Conservation (phyloP, 805 yeast genomes). For the Helenozyma baotianmanensis region DNA sequence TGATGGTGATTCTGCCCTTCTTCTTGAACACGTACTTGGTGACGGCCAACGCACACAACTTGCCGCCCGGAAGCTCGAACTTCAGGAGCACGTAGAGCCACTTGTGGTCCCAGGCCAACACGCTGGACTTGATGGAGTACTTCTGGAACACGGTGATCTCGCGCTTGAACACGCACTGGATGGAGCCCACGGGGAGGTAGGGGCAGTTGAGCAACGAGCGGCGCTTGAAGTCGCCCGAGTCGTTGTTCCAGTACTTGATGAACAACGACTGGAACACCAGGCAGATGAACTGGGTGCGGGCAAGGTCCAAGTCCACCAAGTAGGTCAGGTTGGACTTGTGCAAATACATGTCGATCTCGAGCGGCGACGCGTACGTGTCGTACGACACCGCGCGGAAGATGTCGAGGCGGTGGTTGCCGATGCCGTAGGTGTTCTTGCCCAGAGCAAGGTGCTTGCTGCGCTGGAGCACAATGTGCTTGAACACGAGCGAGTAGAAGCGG, state of each 20-base stretch:
- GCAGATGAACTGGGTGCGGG: slow-evolving; percentile 61
- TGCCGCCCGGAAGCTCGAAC: slow-evolving; percentile 34
- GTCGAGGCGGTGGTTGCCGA: slow-evolving; percentile 19
- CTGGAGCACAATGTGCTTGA: slow-evolving; percentile 39
- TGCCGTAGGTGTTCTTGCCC: slow-evolving; percentile 32
- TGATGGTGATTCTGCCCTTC: slow-evolving; percentile 67
- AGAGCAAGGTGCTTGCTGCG: slow-evolving; percentile 15
- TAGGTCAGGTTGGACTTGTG: slow-evolving; percentile 90
- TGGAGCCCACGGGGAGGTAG: slow-evolving; percentile 74
- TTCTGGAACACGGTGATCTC: slow-evolving; percentile 67
- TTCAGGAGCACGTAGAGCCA: slow-evolving; percentile 73
- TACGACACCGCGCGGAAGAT: slow-evolving; percentile 43
- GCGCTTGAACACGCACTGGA: slow-evolving; percentile 59
- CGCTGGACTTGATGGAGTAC: slow-evolving; percentile 52
- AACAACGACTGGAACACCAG: slow-evolving; percentile 55
- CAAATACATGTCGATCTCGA: slow-evolving; percentile 81
- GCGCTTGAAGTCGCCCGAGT: slow-evolving; percentile 27
- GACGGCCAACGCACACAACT: slow-evolving; percentile 53
- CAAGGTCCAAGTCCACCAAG: slow-evolving; percentile 73
- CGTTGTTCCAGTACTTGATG: slow-evolving; percentile 38
- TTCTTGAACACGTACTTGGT: slow-evolving; percentile 79
- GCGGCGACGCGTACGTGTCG: slow-evolving; percentile 58
- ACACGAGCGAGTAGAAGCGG: slow-evolving; percentile 52
- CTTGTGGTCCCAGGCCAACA: slow-evolving; percentile 81
- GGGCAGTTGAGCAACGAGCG: slow-evolving; percentile 38